phyloP scores from a whole-genome alignment of 2,329 filamentous ascomycete genomes.

The Nemania bipapillata region DNA sequence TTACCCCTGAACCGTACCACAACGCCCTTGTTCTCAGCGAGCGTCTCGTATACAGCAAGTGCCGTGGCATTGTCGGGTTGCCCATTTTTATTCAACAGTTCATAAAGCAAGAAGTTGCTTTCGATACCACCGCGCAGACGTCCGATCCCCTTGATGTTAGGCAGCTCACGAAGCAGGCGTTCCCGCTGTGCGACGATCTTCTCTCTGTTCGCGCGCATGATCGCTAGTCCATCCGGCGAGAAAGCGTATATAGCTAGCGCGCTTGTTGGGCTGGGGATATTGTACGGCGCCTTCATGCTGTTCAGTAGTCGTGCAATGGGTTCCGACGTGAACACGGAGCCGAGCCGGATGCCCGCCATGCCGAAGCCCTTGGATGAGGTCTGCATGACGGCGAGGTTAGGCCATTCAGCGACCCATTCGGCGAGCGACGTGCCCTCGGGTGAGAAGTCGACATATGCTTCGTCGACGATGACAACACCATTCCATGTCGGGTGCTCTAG shows the following conservation, averaged over 20 bases:
- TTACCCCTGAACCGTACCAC: slow-evolving; percentile 94
- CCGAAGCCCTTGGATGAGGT: slow-evolving; percentile 98
- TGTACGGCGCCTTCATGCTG: slow-evolving; percentile 94
- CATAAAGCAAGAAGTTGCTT: slow-evolving; percentile 90
- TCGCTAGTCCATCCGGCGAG: slow-evolving; percentile 70
- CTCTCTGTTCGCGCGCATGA: slow-evolving; percentile 77
- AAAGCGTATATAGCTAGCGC: slow-evolving; percentile 81
- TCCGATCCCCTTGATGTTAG: slow-evolving; percentile 80
- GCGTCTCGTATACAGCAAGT: slow-evolving; percentile 79
- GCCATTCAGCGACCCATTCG: slow-evolving; percentile 90
- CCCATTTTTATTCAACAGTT: slow-evolving; percentile 79
- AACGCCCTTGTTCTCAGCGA: slow-evolving; percentile 88
- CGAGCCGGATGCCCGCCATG: slow-evolving; percentile 90
- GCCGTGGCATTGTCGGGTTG: slow-evolving; percentile 83
- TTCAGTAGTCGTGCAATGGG: slow-evolving; percentile 85
- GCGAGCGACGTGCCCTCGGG: slow-evolving; percentile 81
- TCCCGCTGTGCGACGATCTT: slow-evolving; percentile 79
- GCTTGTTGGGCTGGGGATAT: slow-evolving; percentile 88
- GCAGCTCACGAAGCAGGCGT: slow-evolving; percentile 77
- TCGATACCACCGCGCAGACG: slow-evolving; percentile 80
- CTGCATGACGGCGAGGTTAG: slow-evolving; percentile 97
- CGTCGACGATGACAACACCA: slow-evolving; percentile 90
- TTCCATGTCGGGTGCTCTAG: slow-evolving; percentile 94
- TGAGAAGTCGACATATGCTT: slow-evolving; percentile 96
- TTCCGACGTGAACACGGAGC: slow-evolving; percentile 81